Evolutionary conservation across 2,329 filamentous ascomycete genomes (phyloP).

Genomic region (Paracoccidioides brasiliensis): DNA sequence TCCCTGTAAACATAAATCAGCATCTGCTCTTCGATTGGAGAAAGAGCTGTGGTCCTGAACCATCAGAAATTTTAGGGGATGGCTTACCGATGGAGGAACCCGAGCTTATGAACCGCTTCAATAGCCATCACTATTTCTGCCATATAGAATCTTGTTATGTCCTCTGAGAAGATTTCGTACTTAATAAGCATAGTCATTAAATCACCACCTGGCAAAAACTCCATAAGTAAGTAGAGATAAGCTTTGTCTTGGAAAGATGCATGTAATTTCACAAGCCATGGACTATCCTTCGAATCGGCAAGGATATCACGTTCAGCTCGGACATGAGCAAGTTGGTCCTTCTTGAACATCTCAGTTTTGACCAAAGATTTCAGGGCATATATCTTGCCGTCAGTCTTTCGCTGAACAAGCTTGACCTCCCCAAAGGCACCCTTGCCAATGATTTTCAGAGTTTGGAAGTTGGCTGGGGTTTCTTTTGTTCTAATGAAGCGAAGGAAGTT

Average conservation of each 20-base stretch:
- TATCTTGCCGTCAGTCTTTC: constrained; percentile 90
- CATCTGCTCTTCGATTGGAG: neutral
- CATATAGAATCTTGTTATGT: constrained; percentile 98
- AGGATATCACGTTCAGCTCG: constrained; percentile 95
- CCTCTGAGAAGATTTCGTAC: constrained; percentile 98
- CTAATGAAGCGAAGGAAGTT: constrained; percentile 98
- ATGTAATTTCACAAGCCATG: constrained; percentile 97
- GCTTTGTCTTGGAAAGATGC: constrained; percentile 95
- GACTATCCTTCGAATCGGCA: constrained; percentile 89
- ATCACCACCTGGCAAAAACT: constrained; percentile 95
- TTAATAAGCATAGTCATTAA: constrained; percentile 99
- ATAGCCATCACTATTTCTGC: constrained; percentile 97
- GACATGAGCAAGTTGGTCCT: constrained; percentile 94
- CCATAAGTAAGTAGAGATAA: constrained; percentile 98
- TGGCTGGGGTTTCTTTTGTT: constrained; percentile 88
- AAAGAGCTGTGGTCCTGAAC: neutral
- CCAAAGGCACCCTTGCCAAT: constrained; percentile 98
- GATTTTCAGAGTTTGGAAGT: constrained; percentile 93
- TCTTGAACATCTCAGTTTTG: constrained; percentile 99
- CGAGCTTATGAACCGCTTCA: constrained; percentile 92
- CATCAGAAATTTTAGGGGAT: neutral
- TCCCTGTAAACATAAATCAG: constrained; percentile 46
- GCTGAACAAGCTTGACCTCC: constrained; percentile 93
- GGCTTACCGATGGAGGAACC: constrained; percentile 90
- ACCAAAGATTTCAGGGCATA: constrained; percentile 97